Evolutionary conservation across 2,329 filamentous ascomycete genomes (phyloP).

Genomic region (Trichoderma guizhouense): DNA sequence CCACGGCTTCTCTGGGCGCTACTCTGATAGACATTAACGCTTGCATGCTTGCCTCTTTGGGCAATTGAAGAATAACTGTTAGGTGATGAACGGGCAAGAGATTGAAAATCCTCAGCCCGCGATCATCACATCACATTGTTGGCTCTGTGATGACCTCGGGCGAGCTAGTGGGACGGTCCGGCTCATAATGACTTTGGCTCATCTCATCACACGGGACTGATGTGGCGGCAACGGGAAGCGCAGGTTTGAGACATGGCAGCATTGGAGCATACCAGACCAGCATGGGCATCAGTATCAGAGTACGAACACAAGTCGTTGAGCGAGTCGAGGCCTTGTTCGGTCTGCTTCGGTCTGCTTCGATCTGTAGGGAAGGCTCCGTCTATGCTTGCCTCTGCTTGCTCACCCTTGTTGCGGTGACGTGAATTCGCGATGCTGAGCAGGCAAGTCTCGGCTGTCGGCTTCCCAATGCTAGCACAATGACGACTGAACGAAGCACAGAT

Average conservation of each 20-base stretch:
- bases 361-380: neutral
- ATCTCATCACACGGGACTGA: conserved; percentile 1
- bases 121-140: conserved; percentile 8
- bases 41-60: conserved; percentile 18
- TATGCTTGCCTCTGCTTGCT: neutral
- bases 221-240: neutral
- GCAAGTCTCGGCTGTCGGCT: conserved; percentile 23
- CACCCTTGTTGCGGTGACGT: conserved; percentile 7
- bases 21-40: neutral
- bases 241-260: conserved; percentile 8
- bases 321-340: conserved; percentile 7
- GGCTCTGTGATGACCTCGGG: conserved; percentile 18
- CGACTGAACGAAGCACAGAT: conserved; percentile 6
- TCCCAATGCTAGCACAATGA: conserved; percentile 16
- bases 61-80: conserved; percentile 2
- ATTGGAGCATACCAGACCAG: neutral
- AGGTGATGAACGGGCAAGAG: neutral
- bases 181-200: conserved; percentile 14
- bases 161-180: conserved; percentile 31
- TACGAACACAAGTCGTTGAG: neutral
- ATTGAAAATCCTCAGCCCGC: neutral
- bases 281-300: neutral
- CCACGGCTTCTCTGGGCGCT: conserved; percentile 1
- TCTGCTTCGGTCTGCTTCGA: conserved; percentile 13
- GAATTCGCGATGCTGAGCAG: neutral